Percentiles rank a stretch among this genome's conserved stretches.
phyloP scores from a whole-genome alignment of 768 basidiomycete genomes.

The Amanita pseudoporphyria region DNA sequence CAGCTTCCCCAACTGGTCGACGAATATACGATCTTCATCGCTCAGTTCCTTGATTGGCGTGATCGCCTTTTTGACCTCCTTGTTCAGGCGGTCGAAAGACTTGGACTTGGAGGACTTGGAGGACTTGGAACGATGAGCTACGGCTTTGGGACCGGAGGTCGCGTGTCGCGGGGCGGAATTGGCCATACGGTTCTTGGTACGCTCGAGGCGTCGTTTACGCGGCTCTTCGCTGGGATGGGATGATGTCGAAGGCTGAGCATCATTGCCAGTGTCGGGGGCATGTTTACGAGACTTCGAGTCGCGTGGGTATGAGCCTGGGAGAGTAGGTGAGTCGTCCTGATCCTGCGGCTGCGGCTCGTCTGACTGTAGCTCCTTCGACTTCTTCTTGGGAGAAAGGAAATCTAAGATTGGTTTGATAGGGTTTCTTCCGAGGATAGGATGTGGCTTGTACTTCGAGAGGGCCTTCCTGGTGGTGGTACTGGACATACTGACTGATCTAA shows the following conservation, averaged over 20 bases:
- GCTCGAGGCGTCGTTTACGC: slow-evolving; percentile 3
- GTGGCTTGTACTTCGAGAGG: slow-evolving; percentile 3
- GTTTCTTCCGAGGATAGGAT: slow-evolving; percentile 5
- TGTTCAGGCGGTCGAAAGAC: background rate
- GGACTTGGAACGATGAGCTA: background rate
- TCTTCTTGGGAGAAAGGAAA: slow-evolving; percentile 3
- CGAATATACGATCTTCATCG: slow-evolving; percentile 3
- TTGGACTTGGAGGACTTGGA: background rate
- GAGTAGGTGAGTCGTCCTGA: background rate
- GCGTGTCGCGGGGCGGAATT: background rate
- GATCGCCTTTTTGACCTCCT: background rate
- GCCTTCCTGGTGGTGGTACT: slow-evolving; percentile 1
- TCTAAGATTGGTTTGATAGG: background rate
- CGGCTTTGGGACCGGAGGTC: background rate
- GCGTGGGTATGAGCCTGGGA: background rate
- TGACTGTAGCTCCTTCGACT: background rate
- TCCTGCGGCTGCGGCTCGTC: background rate
- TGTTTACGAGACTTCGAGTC: background rate
- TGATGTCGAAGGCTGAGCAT: background rate
- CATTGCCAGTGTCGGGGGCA: background rate
- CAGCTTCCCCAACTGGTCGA: slow-evolving; percentile 2
- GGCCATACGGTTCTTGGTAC: slow-evolving; percentile 4
- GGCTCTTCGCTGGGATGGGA: background rate
- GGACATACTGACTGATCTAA: slow-evolving; percentile 1
- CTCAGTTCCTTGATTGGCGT: background rate